Conservation (phyloP, 2,329 filamentous ascomycete species). For the Cercospora janseana region DNA sequence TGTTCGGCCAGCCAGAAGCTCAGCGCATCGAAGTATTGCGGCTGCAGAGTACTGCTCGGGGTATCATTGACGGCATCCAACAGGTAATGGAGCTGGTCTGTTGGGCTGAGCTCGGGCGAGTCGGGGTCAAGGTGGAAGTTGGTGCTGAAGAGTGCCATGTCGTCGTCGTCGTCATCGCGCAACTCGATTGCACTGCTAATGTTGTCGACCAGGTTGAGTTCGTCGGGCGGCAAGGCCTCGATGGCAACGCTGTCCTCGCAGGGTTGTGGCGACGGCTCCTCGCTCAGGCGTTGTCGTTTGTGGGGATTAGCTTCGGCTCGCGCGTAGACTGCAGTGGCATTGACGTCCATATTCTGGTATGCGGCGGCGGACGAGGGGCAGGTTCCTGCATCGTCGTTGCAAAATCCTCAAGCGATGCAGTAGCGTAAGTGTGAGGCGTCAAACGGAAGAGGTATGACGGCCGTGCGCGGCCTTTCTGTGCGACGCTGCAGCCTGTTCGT, state of each 20-base stretch:
- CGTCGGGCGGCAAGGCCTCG: conserved; percentile 38
- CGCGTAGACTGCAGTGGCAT: conserved; percentile 37
- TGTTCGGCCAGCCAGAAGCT: conserved; percentile 23
- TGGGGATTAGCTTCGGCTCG: conserved; percentile 47
- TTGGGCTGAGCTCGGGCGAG: not conserved
- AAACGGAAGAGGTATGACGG: conserved; percentile 5
- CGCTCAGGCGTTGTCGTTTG: conserved; percentile 47
- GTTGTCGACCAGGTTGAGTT: conserved; percentile 42
- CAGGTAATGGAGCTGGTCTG: conserved; percentile 19
- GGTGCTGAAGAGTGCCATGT: conserved; percentile 24
- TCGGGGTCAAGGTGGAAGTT: conserved; percentile 15
- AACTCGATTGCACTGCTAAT: conserved; percentile 43
- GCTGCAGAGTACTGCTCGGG: not conserved
- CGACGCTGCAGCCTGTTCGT: conserved; percentile 3
- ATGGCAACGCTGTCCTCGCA: conserved; percentile 27
- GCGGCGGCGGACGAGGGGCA: conserved; percentile 1
- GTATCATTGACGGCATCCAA: not conserved
- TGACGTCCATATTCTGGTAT: conserved; percentile 1
- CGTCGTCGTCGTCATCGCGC: conserved; percentile 32
- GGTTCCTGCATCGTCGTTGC: conserved; percentile 6
- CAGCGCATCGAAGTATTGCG: conserved; percentile 2
- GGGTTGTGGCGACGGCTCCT: conserved; percentile 36
- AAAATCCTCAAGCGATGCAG: not conserved
- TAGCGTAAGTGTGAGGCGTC: conserved; percentile 3
- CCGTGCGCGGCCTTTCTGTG: conserved; percentile 6